Base-by-base conservation (phyloP, 1,284 basidiomycete genomes). In the Sporisorium iseilematis-ciliati region DNA sequence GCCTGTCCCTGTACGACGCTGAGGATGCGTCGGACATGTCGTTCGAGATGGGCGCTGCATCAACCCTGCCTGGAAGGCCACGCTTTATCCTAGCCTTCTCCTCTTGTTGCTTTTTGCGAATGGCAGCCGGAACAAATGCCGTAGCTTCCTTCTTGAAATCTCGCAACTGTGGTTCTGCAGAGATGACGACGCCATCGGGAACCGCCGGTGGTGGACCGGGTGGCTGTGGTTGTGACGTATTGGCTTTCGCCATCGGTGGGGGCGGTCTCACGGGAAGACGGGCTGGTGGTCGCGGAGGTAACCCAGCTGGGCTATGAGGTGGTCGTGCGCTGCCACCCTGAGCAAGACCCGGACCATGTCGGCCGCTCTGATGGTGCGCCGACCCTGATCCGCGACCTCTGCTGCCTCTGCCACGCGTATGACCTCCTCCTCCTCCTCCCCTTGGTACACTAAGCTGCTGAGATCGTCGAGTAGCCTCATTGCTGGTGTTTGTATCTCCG, bases 91-190 rank as follows among this genome's bases (percentile, higher is more conserved):
- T 55, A 12, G 73, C 64, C 52, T 78, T 76, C 45, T 77, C 62
- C 31, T 77, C 71, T 45, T 74, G 69, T 26, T 67, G 60, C 43
- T 78, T 80, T 52, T 77, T 80, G 16, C 81, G 74, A 29, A 84
- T 63, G 3, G 79, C 70, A 4, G 81, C 57, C 5, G 84, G 84
- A 1, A 85, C 77, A 45, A 85, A 85, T 3, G 75, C 64, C 6
- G 82, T 82, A 1, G 81, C 67, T 42, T 84, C 82, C 25, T 78
- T 79, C 57, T 79, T 80, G 21, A 84, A 61, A 57, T 84, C 78
- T 21, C 84, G 84, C 43, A 85, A 58, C 52, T 83, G 78, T 3
- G 84, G 84, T 31, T 72, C 76, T 14, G 83, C 79, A 12, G 75
- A 77, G 31, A 84, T 64, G 16, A 76, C 67, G 7, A 69, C 66